These are phyloP conservation scores for Termitomyces sp. DNA, from an alignment of 768 basidiomycete genomes.

Conservation along the genomic window DNA sequence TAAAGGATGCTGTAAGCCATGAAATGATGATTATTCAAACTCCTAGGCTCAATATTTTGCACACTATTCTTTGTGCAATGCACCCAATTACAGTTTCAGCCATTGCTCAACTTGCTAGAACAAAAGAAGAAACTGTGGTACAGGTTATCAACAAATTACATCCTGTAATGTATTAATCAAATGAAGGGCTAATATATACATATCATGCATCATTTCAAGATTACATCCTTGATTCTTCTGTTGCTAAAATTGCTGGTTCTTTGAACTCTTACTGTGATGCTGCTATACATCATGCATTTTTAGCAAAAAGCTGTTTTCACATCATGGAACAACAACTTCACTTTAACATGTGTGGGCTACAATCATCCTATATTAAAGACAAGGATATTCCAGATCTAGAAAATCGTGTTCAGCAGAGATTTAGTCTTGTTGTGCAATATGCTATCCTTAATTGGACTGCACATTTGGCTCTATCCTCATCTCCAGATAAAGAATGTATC, in stretches of 20 bases:
- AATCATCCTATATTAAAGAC: not conserved
- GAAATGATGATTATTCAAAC: not conserved
- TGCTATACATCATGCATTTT: not conserved
- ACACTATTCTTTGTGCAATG: constrained; percentile 3
- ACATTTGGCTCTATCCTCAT: not conserved
- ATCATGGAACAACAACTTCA: not conserved
- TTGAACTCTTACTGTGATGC: not conserved
- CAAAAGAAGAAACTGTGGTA: not conserved
- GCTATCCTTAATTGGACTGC: not conserved
- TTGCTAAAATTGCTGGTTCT: too few relatives aligned
- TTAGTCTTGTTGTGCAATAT: not conserved
- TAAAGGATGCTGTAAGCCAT: not conserved
- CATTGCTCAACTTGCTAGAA: not conserved
- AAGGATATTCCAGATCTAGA: not conserved
- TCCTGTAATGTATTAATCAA: not conserved
- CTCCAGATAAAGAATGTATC: not conserved
- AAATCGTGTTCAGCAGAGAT: not conserved
- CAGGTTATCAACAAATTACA: not conserved
- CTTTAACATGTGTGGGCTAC: not conserved
- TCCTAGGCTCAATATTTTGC: not conserved
- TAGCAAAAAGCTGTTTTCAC: not conserved
- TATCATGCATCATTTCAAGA: constrained; percentile 3
- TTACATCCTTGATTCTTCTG: not conserved
- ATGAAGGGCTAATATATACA: not conserved
- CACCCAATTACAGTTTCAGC: not conserved